Base-by-base conservation (phyloP, 148 eudicot species). In the Heliosperma pusillum region DNA sequence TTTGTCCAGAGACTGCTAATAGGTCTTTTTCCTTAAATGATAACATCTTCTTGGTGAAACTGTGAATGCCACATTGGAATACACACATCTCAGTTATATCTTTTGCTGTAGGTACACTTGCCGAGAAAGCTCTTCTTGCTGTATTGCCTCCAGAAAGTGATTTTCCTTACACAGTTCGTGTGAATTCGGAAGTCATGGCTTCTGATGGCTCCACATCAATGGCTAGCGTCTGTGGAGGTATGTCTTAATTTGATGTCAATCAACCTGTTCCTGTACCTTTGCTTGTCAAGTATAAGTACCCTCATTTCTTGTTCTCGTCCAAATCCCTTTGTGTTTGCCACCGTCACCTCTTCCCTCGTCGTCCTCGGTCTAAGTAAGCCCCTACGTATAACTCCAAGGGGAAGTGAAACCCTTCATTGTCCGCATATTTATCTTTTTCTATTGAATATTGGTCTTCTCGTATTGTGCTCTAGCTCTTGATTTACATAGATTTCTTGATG, bases 191-290 rank as follows among this genome's bases (percentile, higher is more conserved):
- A 88, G 99, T 95, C 69, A 95, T 95, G 99, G 96, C 96, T 53
- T 95, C 99, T 81, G 99, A 95, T 90, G 99, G 99, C 74, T 95
- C 99, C 40, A 95, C 99, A 55, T 95, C 99, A 71, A 95, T 95
- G 99, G 99, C 99, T 83, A 90, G 94, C 83, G 99, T 90, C 19
- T 92, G 94, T 85, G 99, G 90, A 88, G 99, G 99, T 95, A 86
- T 45, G 55, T 81, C 69, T 45, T 26, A 59, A 52, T 47, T 75
- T 45, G 29, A 78, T 70, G 65, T 10, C 27, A 15, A 59, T 64
- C 72, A 24, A 15, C 40, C 40, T 27, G 36, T 15, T 24, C 72
- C 6, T 69, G 30, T 16, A 25, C 13, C 27, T 50, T 69, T 42
- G 27, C 55, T 67, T 42, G 45, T 67, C 17, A 42, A 44, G 71